phyloP scores from a whole-genome alignment of 1,139 yeast species.

The Diutina siamensis region DNA sequence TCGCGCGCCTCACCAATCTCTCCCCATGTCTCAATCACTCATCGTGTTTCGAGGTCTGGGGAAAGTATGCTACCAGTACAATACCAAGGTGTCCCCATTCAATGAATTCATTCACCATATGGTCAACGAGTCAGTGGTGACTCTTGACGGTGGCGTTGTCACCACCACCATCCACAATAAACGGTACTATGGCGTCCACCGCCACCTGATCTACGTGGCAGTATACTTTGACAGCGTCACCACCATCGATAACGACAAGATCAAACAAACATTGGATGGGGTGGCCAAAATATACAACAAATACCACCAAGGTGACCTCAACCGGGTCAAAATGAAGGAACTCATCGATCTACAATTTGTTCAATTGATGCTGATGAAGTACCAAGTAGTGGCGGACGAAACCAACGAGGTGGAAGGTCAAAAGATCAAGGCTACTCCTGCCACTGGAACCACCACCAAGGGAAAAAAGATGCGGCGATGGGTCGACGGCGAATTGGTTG shows the following conservation, averaged over 20 bases:
- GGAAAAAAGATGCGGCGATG: slow-evolving; percentile 36
- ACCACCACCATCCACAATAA: slow-evolving; percentile 19
- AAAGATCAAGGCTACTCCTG: neutral
- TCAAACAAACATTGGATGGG: slow-evolving; percentile 23
- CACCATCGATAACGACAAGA: slow-evolving; percentile 29
- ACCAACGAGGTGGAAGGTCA: neutral
- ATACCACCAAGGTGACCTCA: slow-evolving; percentile 16
- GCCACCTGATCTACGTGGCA: slow-evolving; percentile 23
- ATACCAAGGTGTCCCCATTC: slow-evolving; percentile 27
- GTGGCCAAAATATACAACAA: slow-evolving; percentile 25
- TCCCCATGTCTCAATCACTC: slow-evolving; percentile 19
- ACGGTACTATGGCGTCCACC: slow-evolving; percentile 24
- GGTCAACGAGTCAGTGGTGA: slow-evolving; percentile 26
- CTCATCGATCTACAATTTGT: slow-evolving; percentile 31
- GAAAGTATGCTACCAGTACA: slow-evolving; percentile 24
- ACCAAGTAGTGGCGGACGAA: neutral
- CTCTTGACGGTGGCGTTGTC: slow-evolving; percentile 24
- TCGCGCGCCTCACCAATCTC: neutral
- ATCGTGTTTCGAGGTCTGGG: slow-evolving; percentile 29
- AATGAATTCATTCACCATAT: slow-evolving; percentile 27
- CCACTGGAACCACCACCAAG: neutral
- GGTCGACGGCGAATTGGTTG: slow-evolving; percentile 29
- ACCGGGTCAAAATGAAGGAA: slow-evolving; percentile 17
- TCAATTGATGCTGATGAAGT: slow-evolving; percentile 15
- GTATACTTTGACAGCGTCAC: slow-evolving; percentile 31